These are phyloP conservation scores for Globisporangium canariense DNA, from an alignment of 352 stramenopile species.

Conservation along the genomic window DNA sequence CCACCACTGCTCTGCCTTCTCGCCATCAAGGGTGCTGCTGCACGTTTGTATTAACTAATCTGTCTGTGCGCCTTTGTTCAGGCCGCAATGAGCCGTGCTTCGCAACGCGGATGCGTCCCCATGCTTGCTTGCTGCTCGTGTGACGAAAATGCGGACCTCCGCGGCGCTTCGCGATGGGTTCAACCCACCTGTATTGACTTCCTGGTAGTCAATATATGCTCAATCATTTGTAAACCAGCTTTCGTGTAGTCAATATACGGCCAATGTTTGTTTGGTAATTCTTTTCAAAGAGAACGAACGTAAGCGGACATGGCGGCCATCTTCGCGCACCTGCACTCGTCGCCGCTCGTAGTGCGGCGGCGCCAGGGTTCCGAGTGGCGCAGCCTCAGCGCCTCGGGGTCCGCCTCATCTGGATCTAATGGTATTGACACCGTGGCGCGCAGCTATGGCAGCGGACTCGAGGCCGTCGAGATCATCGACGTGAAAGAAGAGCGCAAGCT, in stretches of 20 bases:
- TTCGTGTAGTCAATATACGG: no score
- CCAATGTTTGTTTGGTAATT: no score
- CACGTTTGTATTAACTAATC: background rate
- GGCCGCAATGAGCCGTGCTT: background rate
- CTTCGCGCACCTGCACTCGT: conserved; percentile 84
- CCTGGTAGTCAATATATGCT: no score
- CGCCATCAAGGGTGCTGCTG: background rate
- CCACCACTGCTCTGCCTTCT: background rate
- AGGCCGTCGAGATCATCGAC: conserved; percentile 85
- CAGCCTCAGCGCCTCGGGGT: conserved; percentile 35
- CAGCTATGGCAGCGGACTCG: conserved; percentile 38
- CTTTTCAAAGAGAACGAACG: background rate
- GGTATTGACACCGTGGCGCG: background rate
- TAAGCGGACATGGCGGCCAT: conserved; percentile 29
- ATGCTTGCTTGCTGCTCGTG: background rate
- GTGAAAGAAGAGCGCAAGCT: conserved; percentile 74
- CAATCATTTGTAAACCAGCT: no score
- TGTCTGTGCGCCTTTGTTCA: background rate
- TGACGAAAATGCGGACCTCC: background rate
- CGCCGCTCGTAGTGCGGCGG: conserved; percentile 71
- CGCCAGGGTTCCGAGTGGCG: conserved; percentile 56
- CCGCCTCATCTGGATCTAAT: background rate
- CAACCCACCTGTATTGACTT: no score
- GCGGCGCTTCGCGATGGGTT: no score
- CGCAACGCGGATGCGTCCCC: background rate